Evolutionary conservation across 768 basidiomycete genomes (phyloP), one percentile per base, ranked within the genome.

Genomic region (Suillus luteus): DNA sequence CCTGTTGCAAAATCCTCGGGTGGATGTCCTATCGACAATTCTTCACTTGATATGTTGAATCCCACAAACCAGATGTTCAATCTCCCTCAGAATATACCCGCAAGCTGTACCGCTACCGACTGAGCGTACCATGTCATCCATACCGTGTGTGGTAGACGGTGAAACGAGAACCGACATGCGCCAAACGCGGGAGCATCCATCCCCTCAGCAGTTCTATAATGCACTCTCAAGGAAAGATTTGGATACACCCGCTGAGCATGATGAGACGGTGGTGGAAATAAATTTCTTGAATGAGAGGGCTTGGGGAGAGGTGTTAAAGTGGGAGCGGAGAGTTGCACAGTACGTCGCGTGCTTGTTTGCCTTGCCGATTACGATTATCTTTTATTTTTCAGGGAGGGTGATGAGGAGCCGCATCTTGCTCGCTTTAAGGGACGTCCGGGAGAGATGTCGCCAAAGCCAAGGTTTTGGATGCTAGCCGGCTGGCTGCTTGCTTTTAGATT

Each of bases 201-300:
- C 91, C 2, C 94, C 96, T 11, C 96, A 99, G 76, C 96, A 98
- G 75, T 98, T 99, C 73, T 96, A 98, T 76, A 98, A 99, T 76
- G 96, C 96, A 0, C 83, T 99, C 15, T 93, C 93, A 11, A 81
- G 95, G 66, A 99, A 99, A 73, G 97, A 96, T 2, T 95, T 92
- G 92, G 95, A 96, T 77, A 96, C 97, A 2, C 95, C 95, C 0
- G 95, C 96, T 76, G 94, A 98, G 69, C 91, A 95, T 76, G 85
- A 98, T 52, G 96, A 95, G 74, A 93, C 89, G 31, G 97, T 99
- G 93, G 97, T 99, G 51, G 89, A 95, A 65, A 98, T 99, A 41
- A 27, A 27, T 27, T 27, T 27, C 27, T 27, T 27, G 27, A 27
- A 27, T 27, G 27, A 27, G 27, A 27, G 27, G 27, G 27, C 27